A percentile compares a stretch with the other conserved stretches of the same genome.
These are phyloP conservation scores for Parachaetomium inaequale DNA, from an alignment of 495 filamentous ascomycete genomes.

Conservation along the genomic window DNA sequence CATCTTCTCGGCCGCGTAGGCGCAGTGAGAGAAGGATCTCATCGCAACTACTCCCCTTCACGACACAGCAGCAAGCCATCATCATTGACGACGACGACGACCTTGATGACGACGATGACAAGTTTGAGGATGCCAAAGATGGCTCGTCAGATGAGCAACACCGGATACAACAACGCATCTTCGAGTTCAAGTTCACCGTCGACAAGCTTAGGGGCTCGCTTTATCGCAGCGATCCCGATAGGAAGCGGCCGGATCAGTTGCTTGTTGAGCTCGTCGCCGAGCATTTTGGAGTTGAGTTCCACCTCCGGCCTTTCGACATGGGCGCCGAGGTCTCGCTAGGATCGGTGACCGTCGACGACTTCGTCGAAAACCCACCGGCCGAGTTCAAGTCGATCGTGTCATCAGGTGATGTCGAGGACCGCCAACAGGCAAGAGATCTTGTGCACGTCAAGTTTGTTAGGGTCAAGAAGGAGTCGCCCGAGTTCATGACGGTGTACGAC, in stretches of 20 bases:
- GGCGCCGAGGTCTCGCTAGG: conserved; percentile 82
- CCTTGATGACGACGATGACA: conserved; percentile 59
- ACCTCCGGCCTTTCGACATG: conserved; percentile 86
- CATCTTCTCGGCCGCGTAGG: conserved; percentile 35
- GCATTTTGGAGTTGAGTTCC: conserved; percentile 80
- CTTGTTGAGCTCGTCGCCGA: conserved; percentile 90
- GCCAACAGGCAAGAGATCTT: conserved; percentile 67
- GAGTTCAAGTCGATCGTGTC: conserved; percentile 97
- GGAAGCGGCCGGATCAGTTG: conserved; percentile 69
- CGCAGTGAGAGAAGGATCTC: conserved; percentile 32
- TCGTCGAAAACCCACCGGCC: conserved; percentile 81
- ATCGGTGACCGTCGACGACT: conserved; percentile 87
- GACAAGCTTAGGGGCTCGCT: conserved; percentile 89
- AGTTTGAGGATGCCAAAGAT: conserved; percentile 61
- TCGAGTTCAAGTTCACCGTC: conserved; percentile 94
- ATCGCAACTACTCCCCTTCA: conserved; percentile 47
- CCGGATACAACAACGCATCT: conserved; percentile 78
- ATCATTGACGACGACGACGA: conserved; percentile 80
- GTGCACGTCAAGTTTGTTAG: conserved; percentile 83
- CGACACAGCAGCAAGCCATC: conserved; percentile 66
- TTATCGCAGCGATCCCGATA: conserved; percentile 79
- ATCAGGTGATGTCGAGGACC: conserved; percentile 71
- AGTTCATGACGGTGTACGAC: conserved; percentile 86
- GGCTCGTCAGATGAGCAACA: conserved; percentile 56
- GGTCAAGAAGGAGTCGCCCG: conserved; percentile 86